Base-by-base conservation (phyloP, 2,329 filamentous ascomycete genomes). In the Botrytis fragariae region DNA sequence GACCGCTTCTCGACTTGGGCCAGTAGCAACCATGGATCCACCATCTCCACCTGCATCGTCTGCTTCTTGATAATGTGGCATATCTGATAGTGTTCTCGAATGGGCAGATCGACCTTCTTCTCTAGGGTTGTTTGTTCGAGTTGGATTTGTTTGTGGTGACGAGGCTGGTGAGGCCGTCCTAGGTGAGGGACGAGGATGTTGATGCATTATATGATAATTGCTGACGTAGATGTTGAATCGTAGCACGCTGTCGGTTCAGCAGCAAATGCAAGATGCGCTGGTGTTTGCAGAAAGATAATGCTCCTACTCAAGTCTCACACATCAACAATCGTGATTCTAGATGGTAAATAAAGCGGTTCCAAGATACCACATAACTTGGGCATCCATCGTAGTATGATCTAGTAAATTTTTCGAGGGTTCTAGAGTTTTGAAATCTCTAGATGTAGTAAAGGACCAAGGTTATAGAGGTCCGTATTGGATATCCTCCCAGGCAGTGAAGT, bases 121-220 rank as follows among this genome's bases (percentile, higher is more conserved):
- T 88, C 92, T 91, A 72, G 88, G 87, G 81, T 92, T 94, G 83
- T 93, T 93, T 45, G 89, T 88, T 82, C 93, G 88, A 75, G 89
- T 86, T 78, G 92, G 89, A 79, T 93, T 93, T 74, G 92, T 91
- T 81, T 91, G 89, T 70, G 91, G 88, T 67, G 91, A 91, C 79
- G 88, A 89, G 79, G 91, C 91, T 75, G 93, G 91, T 75, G 93
- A 94, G 75, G 91, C 88, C 79, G 90, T 88, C 82, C 90, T 88
- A 77, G 92, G 91, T 77, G 92, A 88, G 75, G 90, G 88, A 79
- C 95, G 91, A 79, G 93, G 91, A 84, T 95, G 93, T 84, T 97
- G 95, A 88, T 98, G 94, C 95, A 98, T 98, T 79, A 81, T 85
- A 73, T 75, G 65, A 51, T 51, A 73, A 73, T 63, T 71, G 67